phyloP scores from a whole-genome alignment of 2,329 filamentous ascomycete genomes.

The Penicillium fuscoglaucum region DNA sequence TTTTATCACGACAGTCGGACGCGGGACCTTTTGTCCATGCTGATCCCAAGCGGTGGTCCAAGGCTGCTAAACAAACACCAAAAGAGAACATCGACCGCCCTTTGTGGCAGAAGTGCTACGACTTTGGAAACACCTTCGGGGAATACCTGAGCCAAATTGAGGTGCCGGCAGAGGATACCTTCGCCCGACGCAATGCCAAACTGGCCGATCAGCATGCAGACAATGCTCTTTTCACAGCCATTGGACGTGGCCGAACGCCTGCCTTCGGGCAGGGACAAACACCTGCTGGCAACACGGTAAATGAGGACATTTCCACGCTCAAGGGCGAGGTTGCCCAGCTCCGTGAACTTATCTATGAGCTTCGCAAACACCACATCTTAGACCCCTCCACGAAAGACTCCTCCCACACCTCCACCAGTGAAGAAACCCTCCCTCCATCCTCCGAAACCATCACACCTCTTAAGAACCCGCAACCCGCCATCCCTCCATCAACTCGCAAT shows the following conservation, averaged over 20 bases:
- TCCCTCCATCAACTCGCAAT: slow-evolving; percentile 9
- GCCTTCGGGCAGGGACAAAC: not conserved
- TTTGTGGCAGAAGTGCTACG: slow-evolving; percentile 35
- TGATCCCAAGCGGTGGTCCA: slow-evolving; percentile 31
- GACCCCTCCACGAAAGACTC: slow-evolving; percentile 11
- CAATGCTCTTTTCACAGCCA: slow-evolving; percentile 25
- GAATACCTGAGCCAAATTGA: slow-evolving; percentile 29
- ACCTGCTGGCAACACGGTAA: slow-evolving; percentile 11
- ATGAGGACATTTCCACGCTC: slow-evolving; percentile 29
- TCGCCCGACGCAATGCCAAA: slow-evolving; percentile 20
- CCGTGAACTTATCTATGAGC: slow-evolving; percentile 31
- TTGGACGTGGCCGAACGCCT: slow-evolving; percentile 16
- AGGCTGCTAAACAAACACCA: slow-evolving; percentile 24
- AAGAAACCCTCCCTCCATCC: slow-evolving; percentile 7
- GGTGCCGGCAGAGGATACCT: slow-evolving; percentile 15
- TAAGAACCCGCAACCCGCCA: not conserved
- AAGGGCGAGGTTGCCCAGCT: slow-evolving; percentile 34
- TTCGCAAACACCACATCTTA: slow-evolving; percentile 25
- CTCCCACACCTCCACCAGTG: slow-evolving; percentile 5
- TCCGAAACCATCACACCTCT: not conserved
- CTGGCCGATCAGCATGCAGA: slow-evolving; percentile 29
- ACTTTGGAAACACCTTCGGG: slow-evolving; percentile 34
- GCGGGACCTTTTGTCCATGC: slow-evolving; percentile 26
- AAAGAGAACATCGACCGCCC: slow-evolving; percentile 20
- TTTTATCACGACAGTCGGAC: slow-evolving; percentile 31